phyloP scores from a whole-genome alignment of 1,284 basidiomycete species.

The Ustilago esculenta region DNA sequence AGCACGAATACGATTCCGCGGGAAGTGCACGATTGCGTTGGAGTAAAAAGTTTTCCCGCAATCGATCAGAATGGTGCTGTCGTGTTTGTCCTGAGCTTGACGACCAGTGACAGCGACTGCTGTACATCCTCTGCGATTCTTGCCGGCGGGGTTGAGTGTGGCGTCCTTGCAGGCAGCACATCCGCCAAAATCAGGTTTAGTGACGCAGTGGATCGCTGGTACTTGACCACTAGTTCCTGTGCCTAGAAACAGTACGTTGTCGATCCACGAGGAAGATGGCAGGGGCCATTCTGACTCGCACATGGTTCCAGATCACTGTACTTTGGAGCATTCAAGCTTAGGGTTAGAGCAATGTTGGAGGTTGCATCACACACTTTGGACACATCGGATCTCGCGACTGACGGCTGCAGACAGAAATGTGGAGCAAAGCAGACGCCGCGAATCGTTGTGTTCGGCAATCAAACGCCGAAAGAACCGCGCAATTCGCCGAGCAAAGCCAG shows the following conservation, averaged over 20 bases:
- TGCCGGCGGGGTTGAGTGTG: conserved; percentile 44
- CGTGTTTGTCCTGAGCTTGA: conserved; percentile 8
- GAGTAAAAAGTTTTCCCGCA: conserved; percentile 64
- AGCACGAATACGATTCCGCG: conserved; percentile 39
- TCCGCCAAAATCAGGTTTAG: conserved; percentile 35
- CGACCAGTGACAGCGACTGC: conserved; percentile 46
- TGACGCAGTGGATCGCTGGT: conserved; percentile 58
- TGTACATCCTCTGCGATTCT: conserved; percentile 59
- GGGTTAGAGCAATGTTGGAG: no score
- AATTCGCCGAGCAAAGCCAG: no score
- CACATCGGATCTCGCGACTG: no score
- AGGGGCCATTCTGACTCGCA: conserved; percentile 10
- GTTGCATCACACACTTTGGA: no score
- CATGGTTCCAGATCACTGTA: no score
- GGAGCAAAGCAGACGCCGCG: conserved; percentile 17
- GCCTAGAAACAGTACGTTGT: conserved; percentile 57
- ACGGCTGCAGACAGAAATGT: neutral
- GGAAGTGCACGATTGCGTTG: conserved; percentile 49
- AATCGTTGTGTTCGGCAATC: conserved; percentile 3
- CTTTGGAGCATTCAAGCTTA: no score
- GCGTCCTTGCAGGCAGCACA: conserved; percentile 60
- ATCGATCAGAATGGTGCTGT: conserved; percentile 61
- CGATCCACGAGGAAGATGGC: conserved; percentile 48
- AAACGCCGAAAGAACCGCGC: neutral
- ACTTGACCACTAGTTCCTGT: conserved; percentile 63